Base-by-base conservation (phyloP, 306 rosid genomes). In the Carpinus fangiana region DNA sequence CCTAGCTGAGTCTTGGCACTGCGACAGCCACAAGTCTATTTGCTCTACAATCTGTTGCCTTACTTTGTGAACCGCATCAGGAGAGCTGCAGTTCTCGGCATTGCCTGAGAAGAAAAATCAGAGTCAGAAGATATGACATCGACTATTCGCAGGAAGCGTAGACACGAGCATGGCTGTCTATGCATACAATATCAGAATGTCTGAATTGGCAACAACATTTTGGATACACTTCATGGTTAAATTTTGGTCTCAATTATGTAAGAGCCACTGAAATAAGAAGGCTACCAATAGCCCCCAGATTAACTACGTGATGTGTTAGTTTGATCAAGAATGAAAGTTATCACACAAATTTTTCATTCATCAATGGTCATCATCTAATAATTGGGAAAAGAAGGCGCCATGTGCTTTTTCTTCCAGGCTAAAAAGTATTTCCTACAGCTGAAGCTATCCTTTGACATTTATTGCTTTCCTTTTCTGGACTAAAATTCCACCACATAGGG, bases 1-100 rank as follows among this genome's bases (percentile, higher is more conserved):
- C 80, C 84, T 70, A 52, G 82, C 80, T 1, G 70, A 7, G 76
- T 72, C 73, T 38, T 81, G 78, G 75, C 97, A 94, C 82, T 89
- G 78, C n/a, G 97, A 92, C 62, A 94, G 79, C 98, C 98, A 94
- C 76, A 94, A 67, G 79, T 94, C 96, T 54, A 94, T 85, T 73
- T 92, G 83, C 43, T 89, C 94, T 60, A 85, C 79, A 67, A 94
- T 85, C 84, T 94, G 86, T 78, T 89, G 94, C 91, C 98, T 90
- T 21, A 85, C 90, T 87, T 93, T 90, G 79, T 76, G 82, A 61
- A 94, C 97, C 57, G 96, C 93, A 50, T 86, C 98, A 2, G 97
- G 94, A 17, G 88, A 85, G 80, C 90, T 73, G 87, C 98, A 93
- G 23, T 92, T 91, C 80, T 78, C 45, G 67, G 91, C 96, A 77